Base-by-base conservation (phyloP, 208 protist species). In the Phytomonas francai region DNA sequence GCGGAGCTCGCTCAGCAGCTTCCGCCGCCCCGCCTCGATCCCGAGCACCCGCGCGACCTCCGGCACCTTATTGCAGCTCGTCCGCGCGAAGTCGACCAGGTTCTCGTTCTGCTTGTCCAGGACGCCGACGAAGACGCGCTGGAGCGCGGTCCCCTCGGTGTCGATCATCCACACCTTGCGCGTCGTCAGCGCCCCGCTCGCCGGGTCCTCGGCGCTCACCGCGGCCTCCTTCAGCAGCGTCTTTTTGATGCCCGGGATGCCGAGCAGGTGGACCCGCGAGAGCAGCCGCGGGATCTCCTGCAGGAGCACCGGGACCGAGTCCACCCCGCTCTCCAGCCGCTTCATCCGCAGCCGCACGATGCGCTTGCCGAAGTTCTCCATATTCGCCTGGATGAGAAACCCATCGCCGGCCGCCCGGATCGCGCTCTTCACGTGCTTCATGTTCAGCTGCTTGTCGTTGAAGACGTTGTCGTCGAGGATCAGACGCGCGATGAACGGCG, bases 21-120 rank as follows among this genome's bases (percentile, higher is more conserved):
- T 88, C 42, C 78, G 74, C 34, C 87, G 72, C 28, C 87, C 85
- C n/a, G 88, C 91, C 76, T 96, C 91, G 67, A 95, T 93, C 56
- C 90, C 99, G 4, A 99, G 88, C 27, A 98, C 81, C 45, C 92
- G 67, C 63, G 94, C 84, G 14, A 99, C 95, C 87, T 99, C 99
- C n/a, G 94, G 82, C 51, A 99, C 95, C 85, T 99, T 92, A 84
- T 99, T 99, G 25, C 96, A 98, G 49, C 74, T 87, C 2, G 97
- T 99, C 45, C 88, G 77, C 2, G 59, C 67, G n/a, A 78, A 73
- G 78, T 99, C 98, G 30, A 99, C 97, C 28, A 94, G 80, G 61
- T 87, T 89, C 19, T 92, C 66, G 33, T 76, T 73, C 32, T 87
- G 82, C 32, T 97, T 98, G 80, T 99, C 98, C 19, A 99, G 98